These are phyloP conservation scores for Penicillium canescens DNA, from an alignment of 495 filamentous ascomycete genomes.

Conservation along the genomic window DNA sequence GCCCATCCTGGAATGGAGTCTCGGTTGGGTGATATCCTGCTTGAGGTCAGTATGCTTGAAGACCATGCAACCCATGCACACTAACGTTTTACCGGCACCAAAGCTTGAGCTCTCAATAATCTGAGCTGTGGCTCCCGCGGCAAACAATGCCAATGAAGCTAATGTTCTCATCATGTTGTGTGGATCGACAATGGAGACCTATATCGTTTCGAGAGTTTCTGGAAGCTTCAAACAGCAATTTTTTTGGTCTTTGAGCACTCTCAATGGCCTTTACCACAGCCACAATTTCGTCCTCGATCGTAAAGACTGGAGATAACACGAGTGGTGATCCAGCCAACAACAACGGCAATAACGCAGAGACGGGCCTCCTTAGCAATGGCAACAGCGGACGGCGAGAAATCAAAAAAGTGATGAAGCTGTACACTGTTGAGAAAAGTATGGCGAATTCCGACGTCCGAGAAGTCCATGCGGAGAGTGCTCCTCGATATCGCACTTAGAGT, in stretches of 20 bases:
- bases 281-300: conserved; percentile 34
- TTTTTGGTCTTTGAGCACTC: conserved; percentile 6
- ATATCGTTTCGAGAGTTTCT: neutral
- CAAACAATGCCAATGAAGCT: conserved; percentile 46
- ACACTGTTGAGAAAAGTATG: conserved; percentile 48
- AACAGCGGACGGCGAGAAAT: conserved; percentile 46
- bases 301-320: conserved; percentile 44
- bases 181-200: conserved; percentile 12
- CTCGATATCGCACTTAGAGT: neutral
- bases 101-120: conserved; percentile 73
- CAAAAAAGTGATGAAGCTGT: conserved; percentile 46
- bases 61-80: neutral
- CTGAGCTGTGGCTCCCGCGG: conserved; percentile 58
- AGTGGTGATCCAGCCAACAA: conserved; percentile 50
- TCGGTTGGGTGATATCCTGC: conserved; percentile 57
- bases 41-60: conserved; percentile 21
- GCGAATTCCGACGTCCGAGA: conserved; percentile 51
- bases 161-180: conserved; percentile 42
- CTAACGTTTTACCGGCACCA: conserved; percentile 67
- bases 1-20: conserved; percentile 64
- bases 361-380: conserved; percentile 47
- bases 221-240: neutral
- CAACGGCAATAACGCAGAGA: conserved; percentile 48
- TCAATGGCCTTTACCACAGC: conserved; percentile 23
- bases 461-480: conserved; percentile 40